Evolutionary conservation across 768 basidiomycete genomes (phyloP).

Genomic region (Termitomyces eurrhizus): DNA sequence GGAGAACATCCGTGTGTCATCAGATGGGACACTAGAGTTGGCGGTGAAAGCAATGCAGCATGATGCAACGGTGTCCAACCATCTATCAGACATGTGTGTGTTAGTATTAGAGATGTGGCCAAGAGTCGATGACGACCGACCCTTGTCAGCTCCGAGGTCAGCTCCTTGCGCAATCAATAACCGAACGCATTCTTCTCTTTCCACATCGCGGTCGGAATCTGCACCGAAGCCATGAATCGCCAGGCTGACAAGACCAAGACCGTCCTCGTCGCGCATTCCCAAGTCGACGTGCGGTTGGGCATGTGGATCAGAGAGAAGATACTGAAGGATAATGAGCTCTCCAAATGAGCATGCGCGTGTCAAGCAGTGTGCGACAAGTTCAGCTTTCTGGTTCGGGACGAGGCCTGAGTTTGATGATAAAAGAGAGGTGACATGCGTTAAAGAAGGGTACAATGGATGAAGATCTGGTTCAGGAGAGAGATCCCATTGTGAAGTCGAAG

Average conservation of each 20-base stretch:
- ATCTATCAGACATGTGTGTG: constrained; percentile 38
- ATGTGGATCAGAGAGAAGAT: constrained; percentile 64
- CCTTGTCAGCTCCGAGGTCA: constrained; percentile 61
- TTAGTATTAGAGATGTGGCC: constrained; percentile 1
- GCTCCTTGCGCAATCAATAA: constrained; percentile 77
- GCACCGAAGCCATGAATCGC: constrained; percentile 80
- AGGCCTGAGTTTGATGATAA: constrained; percentile 68
- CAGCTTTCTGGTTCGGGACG: constrained; percentile 58
- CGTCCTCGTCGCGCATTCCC: constrained; percentile 76
- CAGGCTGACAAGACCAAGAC: constrained; percentile 72
- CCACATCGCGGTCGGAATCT: constrained; percentile 79
- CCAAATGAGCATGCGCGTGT: constrained; percentile 75
- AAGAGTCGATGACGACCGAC: constrained; percentile 36
- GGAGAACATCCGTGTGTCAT: constrained; percentile 91
- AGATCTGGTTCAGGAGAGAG: constrained; percentile 76
- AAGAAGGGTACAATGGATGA: constrained; percentile 72
- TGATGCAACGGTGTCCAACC: constrained; percentile 97
- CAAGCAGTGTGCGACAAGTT: constrained; percentile 72
- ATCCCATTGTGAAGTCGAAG: constrained; percentile 38
- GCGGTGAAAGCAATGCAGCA: constrained; percentile 83
- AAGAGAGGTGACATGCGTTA: constrained; percentile 54
- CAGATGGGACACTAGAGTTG: constrained; percentile 87
- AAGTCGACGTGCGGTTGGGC: constrained; percentile 69
- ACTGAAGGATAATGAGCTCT: constrained; percentile 68
- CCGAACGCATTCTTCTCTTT: constrained; percentile 87